phyloP scores from a whole-genome alignment of 192 early-diverging fungal species.

The Linderina pennispora region DNA sequence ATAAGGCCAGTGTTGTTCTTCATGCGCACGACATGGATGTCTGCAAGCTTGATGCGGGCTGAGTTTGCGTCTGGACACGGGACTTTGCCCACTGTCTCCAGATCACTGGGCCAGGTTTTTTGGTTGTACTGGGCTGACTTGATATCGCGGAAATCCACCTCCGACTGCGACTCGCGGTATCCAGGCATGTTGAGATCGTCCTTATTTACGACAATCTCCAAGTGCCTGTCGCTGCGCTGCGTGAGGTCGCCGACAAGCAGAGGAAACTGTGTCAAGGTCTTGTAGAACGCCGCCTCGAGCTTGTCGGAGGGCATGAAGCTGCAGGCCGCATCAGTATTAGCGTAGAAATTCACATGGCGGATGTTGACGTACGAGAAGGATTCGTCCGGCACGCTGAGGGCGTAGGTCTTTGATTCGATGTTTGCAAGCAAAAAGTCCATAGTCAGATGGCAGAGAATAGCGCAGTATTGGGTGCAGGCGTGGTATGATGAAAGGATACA shows the following conservation, averaged over 20 bases:
- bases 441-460: too few species aligned
- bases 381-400: constrained; percentile 24
- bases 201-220: constrained; percentile 20
- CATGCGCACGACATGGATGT: constrained; percentile 32
- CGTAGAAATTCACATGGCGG: constrained; percentile 41
- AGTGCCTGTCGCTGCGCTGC: constrained; percentile 12
- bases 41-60: constrained; percentile 35
- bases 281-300: constrained; percentile 23
- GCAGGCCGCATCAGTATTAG: constrained; percentile 7
- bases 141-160: constrained; percentile 19
- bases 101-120: constrained; percentile 32
- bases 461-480: too few species aligned
- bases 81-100: constrained; percentile 31
- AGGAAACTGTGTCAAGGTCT: constrained; percentile 19
- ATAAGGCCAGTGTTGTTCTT: constrained; percentile 29
- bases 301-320: constrained; percentile 23
- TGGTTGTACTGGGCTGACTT: constrained; percentile 17
- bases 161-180: constrained; percentile 18
- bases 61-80: constrained; percentile 5
- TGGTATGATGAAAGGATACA: too few species aligned
- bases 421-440: constrained; percentile 6
- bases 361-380: constrained; percentile 43
- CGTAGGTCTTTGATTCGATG: constrained; percentile 29
- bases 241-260: constrained; percentile 24
- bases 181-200: constrained; percentile 29